Evolutionary conservation across 805 yeast genomes (phyloP).

Genomic region (Starmerella etchellsii): DNA sequence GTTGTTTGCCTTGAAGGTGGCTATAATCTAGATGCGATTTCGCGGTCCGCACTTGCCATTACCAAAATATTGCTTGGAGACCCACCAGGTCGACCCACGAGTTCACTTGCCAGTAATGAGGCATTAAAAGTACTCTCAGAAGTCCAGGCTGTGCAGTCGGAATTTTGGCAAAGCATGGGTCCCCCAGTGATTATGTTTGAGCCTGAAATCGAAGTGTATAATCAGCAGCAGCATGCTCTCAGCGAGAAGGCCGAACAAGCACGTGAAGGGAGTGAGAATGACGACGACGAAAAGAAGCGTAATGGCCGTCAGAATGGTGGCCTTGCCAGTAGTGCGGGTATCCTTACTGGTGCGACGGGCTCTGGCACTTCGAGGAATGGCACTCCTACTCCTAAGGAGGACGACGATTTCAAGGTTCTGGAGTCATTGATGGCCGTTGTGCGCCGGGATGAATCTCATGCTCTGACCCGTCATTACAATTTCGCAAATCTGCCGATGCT

Average conservation of each 20-base stretch:
- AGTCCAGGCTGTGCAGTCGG: slow-evolving; percentile 67
- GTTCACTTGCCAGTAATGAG: slow-evolving; percentile 55
- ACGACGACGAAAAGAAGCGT: neutral
- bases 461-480: slow-evolving; percentile 39
- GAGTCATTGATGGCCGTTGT: slow-evolving; percentile 52
- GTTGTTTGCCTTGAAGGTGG: slow-evolving; percentile 95
- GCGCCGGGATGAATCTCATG: slow-evolving; percentile 51
- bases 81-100: slow-evolving; percentile 66
- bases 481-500: slow-evolving; percentile 59
- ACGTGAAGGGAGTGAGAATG: slow-evolving; percentile 6
- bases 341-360: neutral
- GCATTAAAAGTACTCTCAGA: slow-evolving; percentile 71
- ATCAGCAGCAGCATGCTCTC: slow-evolving; percentile 13
- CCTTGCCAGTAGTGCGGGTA: neutral
- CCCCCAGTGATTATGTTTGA: slow-evolving; percentile 18
- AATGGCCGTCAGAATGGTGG: neutral
- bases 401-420: slow-evolving; percentile 4
- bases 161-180: slow-evolving; percentile 76
- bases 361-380: neutral
- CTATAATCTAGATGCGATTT: slow-evolving; percentile 80
- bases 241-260: slow-evolving; percentile 15
- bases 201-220: slow-evolving; percentile 17
- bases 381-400: neutral
- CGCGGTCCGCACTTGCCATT: slow-evolving; percentile 81
- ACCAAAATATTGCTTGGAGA: slow-evolving; percentile 87